A percentile compares a stretch with the other conserved stretches of the same genome.
Evolutionary conservation across 768 basidiomycete species (phyloP).

Genomic region (Xerocomus spinulosus): DNA sequence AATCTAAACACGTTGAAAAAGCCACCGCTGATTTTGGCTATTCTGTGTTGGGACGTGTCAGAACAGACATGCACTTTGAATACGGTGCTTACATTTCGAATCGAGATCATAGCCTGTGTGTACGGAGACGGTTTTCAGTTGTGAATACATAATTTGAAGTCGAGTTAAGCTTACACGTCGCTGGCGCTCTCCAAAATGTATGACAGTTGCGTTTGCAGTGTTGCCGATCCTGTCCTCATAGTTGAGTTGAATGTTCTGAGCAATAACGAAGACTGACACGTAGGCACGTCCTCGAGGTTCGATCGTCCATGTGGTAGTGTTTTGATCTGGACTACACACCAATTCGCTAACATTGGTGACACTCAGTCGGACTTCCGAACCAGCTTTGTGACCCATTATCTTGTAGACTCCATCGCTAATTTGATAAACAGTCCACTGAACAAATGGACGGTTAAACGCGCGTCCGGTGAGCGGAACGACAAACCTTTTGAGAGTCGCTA

Average conservation of each 20-base stretch:
- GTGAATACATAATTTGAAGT: too few species aligned
- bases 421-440: not conserved
- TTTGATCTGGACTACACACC: not conserved
- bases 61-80: not conserved
- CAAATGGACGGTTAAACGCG: not conserved
- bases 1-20: not conserved
- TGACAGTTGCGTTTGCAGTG: conserved; percentile 1
- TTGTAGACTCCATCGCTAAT: not conserved
- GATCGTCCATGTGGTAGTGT: not conserved
- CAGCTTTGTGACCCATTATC: not conserved
- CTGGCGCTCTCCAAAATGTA: not conserved
- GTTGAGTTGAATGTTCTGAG: not conserved
- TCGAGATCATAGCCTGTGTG: too few species aligned
- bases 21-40: conserved; percentile 6
- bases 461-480: too few species aligned
- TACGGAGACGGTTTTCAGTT: too few species aligned
- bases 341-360: not conserved
- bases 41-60: conserved; percentile 2
- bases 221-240: conserved; percentile 1
- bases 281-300: not conserved
- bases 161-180: conserved; percentile 1
- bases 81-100: too few species aligned
- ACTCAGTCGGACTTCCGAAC: not conserved
- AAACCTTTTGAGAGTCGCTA: not conserved
- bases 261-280: not conserved